Evolutionary conservation across 495 filamentous ascomycete species (phyloP).

Genomic region (Penicillium robsamsonii): DNA sequence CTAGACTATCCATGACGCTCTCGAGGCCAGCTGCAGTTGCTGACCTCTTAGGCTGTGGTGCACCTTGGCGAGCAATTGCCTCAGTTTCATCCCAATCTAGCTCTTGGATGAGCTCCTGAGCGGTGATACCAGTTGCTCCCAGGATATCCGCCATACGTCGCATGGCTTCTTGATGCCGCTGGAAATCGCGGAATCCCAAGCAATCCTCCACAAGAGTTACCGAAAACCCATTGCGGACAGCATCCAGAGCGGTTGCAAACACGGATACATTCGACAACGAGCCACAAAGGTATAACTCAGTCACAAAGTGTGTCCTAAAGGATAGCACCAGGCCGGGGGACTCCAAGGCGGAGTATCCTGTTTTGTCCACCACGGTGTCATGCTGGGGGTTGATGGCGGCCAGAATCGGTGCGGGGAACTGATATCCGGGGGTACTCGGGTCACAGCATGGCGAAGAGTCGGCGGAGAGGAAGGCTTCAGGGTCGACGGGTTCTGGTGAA

Average conservation of each 20-base stretch:
- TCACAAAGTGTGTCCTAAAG: conserved; percentile 75
- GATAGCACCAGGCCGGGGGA: conserved; percentile 66
- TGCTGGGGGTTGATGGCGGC: conserved; percentile 51
- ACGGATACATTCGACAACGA: conserved; percentile 85
- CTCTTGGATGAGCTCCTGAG: conserved; percentile 56
- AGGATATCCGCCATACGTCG: conserved; percentile 72
- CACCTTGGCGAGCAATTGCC: conserved; percentile 34
- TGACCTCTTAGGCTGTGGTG: conserved; percentile 17
- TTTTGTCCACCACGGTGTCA: conserved; percentile 74
- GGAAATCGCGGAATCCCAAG: conserved; percentile 73
- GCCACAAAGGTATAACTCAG: conserved; percentile 89
- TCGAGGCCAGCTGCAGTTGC: conserved; percentile 36
- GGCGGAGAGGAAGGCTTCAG: conserved; percentile 63
- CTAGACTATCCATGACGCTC: conserved; percentile 38
- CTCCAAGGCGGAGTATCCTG: conserved; percentile 85
- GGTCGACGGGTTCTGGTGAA: conserved; percentile 37
- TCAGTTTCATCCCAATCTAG: conserved; percentile 49
- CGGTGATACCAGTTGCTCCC: conserved; percentile 63
- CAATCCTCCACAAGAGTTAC: conserved; percentile 89
- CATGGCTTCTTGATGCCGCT: conserved; percentile 73
- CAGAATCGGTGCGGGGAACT: conserved; percentile 61
- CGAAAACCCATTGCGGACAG: conserved; percentile 78
- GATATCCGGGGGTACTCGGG: conserved; percentile 60
- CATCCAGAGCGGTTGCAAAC: conserved; percentile 89
- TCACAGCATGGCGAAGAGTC: conserved; percentile 56